These are phyloP conservation scores for Lepidium africanum DNA, from an alignment of 345 rosid genomes.

Conservation along the genomic window DNA sequence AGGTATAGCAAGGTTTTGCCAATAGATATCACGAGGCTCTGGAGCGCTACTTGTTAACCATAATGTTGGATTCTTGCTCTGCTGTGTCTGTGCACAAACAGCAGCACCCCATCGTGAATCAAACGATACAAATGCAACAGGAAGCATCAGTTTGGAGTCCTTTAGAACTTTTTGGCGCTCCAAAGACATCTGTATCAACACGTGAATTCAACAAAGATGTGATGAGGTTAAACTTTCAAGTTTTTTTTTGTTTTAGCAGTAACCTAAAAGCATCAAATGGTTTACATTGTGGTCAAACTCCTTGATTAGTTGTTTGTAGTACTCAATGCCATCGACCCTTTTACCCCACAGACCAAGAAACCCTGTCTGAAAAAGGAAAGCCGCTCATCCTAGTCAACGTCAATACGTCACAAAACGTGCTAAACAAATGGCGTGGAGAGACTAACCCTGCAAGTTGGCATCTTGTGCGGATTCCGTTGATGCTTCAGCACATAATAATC, in stretches of 20 bases:
- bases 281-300: conserved; percentile 60
- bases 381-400: conserved; percentile 8
- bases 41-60: conserved; percentile 98
- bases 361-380: conserved; percentile 52
- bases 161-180: conserved; percentile 68
- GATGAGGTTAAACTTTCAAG: not conserved
- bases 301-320: conserved; percentile 56
- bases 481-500: conserved; percentile 75
- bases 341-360: conserved; percentile 80
- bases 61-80: conserved; percentile 80
- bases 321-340: conserved; percentile 73
- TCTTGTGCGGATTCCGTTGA: conserved; percentile 75
- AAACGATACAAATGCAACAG: conserved; percentile 87
- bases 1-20: conserved; percentile 90
- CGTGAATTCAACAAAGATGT: not conserved
- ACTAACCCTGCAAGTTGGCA: conserved; percentile 65
- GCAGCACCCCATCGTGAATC: conserved; percentile 97
- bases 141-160: conserved; percentile 62
- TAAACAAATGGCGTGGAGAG: not conserved
- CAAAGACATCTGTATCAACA: conserved; percentile 49
- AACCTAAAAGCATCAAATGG: not conserved
- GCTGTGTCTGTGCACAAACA: conserved; percentile 97
- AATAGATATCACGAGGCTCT: conserved; percentile 93
- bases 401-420: not conserved
- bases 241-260: not conserved